phyloP scores from a whole-genome alignment of 1,139 yeast species.

The Debaryomyces nepalensis region DNA sequence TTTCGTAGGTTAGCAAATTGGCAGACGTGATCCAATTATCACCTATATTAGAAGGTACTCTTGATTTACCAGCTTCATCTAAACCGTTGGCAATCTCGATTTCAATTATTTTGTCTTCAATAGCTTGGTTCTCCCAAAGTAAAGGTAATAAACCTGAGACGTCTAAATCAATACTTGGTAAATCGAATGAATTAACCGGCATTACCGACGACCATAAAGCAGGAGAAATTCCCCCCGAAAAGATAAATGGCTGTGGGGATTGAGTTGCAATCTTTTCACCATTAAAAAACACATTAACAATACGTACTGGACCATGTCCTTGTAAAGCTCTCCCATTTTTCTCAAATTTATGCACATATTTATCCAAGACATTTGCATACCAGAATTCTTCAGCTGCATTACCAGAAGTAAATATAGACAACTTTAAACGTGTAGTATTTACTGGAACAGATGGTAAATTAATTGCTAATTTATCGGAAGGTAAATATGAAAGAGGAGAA shows the following conservation, averaged over 20 bases:
- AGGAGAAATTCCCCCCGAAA: conserved; percentile 81
- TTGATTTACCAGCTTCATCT: conserved; percentile 33
- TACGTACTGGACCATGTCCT: conserved; percentile 70
- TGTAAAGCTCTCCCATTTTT: conserved; percentile 41
- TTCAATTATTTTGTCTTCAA: conserved; percentile 32
- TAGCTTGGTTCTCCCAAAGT: conserved; percentile 51
- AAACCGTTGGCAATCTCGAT: conserved; percentile 64
- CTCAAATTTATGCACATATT: conserved; percentile 41
- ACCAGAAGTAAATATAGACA: conserved; percentile 72
- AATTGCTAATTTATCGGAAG: conserved; percentile 39
- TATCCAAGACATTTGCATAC: conserved; percentile 68
- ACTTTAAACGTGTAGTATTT: conserved; percentile 61
- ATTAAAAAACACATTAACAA: conserved; percentile 55
- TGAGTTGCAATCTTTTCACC: conserved; percentile 53
- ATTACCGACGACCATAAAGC: conserved; percentile 81
- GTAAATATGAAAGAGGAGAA: conserved; percentile 52
- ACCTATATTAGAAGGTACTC: conserved; percentile 42
- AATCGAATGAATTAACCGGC: conserved; percentile 71
- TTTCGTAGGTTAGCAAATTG: conserved; percentile 67
- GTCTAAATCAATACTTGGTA: conserved; percentile 67
- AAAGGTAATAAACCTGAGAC: conserved; percentile 68
- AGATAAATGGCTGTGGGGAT: conserved; percentile 65
- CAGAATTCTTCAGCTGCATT: conserved; percentile 84
- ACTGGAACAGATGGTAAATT: conserved; percentile 44
- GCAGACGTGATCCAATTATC: conserved; percentile 74